A percentile compares a stretch with the other conserved stretches of the same genome.
These are phyloP conservation scores for Amaranthus cruentus DNA, from an alignment of 148 eudicot genomes.

Conservation along the genomic window DNA sequence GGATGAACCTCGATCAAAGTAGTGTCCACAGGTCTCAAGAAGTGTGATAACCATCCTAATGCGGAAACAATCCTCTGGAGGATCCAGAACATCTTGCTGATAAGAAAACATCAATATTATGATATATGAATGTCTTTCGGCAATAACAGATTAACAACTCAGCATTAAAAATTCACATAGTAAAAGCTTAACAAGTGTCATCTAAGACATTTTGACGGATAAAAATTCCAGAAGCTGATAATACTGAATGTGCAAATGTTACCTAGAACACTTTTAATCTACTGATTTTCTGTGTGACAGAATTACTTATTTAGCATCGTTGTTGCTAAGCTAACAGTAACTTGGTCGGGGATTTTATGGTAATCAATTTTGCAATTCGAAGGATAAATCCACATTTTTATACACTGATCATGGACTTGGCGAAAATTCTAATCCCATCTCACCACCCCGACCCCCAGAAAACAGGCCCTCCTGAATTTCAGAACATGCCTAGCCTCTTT, in stretches of 20 bases:
- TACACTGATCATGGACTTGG: too few species aligned
- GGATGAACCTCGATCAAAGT: slow-evolving; percentile 92
- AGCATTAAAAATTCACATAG: background rate
- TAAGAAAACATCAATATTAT: background rate
- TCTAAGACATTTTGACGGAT: background rate
- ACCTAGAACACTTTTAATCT: too few species aligned
- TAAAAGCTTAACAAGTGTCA: background rate
- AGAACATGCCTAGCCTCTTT: background rate
- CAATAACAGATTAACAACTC: background rate
- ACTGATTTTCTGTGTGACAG: too few species aligned
- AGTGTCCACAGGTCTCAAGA: slow-evolving; percentile 97
- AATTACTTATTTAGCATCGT: too few species aligned
- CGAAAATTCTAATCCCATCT: too few species aligned
- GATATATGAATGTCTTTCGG: background rate
- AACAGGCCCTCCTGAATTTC: background rate
- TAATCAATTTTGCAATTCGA: too few species aligned
- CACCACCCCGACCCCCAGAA: background rate
- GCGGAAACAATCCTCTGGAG: slow-evolving; percentile 95
- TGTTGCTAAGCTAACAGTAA: too few species aligned
- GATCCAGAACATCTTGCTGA: slow-evolving; percentile 87
- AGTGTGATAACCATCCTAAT: slow-evolving; percentile 81
- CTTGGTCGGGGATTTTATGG: too few species aligned
- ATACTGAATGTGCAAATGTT: too few species aligned
- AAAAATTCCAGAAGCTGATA: background rate
- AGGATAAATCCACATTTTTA: too few species aligned